Evolutionary conservation across 164 flowering plant genomes (phyloP).

Genomic region (Magnolia officinalis): DNA sequence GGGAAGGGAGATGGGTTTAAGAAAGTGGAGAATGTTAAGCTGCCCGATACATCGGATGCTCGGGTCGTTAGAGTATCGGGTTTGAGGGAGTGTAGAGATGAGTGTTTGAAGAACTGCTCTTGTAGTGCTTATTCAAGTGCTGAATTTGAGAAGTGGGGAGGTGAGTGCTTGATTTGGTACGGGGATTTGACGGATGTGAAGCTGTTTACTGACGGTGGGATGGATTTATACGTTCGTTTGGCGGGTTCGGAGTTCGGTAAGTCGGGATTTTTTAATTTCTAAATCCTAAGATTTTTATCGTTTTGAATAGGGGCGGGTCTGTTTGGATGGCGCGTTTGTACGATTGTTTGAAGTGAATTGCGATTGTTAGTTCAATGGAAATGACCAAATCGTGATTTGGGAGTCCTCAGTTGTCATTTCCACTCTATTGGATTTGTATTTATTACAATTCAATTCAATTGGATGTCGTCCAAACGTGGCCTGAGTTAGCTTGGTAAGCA

Average conservation of each 20-base stretch:
- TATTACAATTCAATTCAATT: too few relatives aligned
- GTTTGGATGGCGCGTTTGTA: too few relatives aligned
- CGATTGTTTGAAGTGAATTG: too few relatives aligned
- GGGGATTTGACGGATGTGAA: constrained; percentile 22
- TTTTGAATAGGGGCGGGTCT: too few relatives aligned
- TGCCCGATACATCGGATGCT: constrained; percentile 16
- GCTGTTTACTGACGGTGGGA: constrained; percentile 6
- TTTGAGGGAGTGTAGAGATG: constrained; percentile 14
- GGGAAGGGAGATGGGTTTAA: constrained; percentile 23
- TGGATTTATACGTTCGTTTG: constrained; percentile 26
- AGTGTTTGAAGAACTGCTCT: constrained; percentile 25
- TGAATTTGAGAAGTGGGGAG: constrained; percentile 5
- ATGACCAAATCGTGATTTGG: too few relatives aligned
- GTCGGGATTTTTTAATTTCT: neutral
- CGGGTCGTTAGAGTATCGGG: constrained; percentile 9
- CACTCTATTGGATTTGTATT: too few relatives aligned
- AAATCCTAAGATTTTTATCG: too few relatives aligned
- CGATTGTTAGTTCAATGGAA: too few relatives aligned
- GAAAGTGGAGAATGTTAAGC: constrained; percentile 8
- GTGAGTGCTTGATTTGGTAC: constrained; percentile 34
- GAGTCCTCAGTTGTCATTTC: too few relatives aligned
- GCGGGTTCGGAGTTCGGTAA: constrained; percentile 30
- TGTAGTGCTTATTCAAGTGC: constrained; percentile 23
- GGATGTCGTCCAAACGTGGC: too few relatives aligned
- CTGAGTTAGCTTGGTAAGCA: too few relatives aligned